phyloP scores from a whole-genome alignment of 2,329 filamentous ascomycete species.

The Aureobasidium mangrovei region DNA sequence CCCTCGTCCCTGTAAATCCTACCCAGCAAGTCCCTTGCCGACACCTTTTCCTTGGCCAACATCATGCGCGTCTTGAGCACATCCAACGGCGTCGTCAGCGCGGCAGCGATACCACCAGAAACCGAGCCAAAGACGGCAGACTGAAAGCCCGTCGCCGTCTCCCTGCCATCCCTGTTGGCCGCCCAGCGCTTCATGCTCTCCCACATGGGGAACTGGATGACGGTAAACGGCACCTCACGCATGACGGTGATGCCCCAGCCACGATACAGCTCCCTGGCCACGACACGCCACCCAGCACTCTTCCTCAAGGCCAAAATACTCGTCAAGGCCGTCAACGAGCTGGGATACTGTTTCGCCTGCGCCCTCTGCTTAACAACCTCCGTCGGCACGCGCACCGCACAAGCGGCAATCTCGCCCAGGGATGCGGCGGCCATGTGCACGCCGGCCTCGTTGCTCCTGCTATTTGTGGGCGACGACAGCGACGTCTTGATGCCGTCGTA shows the following conservation, averaged over 20 bases:
- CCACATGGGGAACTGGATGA: conserved; percentile 97
- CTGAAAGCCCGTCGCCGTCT: conserved; percentile 58
- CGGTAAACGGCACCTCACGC: conserved; percentile 92
- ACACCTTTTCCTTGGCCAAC: conserved; percentile 64
- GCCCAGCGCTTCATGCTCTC: conserved; percentile 77
- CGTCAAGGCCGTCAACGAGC: conserved; percentile 56
- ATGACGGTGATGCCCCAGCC: conserved; percentile 90
- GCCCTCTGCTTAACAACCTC: conserved; percentile 97
- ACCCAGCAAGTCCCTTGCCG: conserved; percentile 50
- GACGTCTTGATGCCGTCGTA: conserved; percentile 23
- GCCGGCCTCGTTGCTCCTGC: conserved; percentile 24
- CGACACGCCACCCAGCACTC: conserved; percentile 40
- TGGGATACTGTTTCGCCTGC: conserved; percentile 75
- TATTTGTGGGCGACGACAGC: not conserved
- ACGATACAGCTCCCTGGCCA: conserved; percentile 79
- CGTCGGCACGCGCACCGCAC: conserved; percentile 83
- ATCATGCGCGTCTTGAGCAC: conserved; percentile 96
- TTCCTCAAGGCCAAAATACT: conserved; percentile 50
- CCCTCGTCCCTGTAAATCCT: conserved; percentile 58
- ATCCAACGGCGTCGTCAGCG: conserved; percentile 83
- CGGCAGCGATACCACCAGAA: conserved; percentile 78
- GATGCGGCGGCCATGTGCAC: conserved; percentile 77
- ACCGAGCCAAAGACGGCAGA: conserved; percentile 78
- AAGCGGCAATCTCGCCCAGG: conserved; percentile 83
- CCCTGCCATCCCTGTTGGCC: conserved; percentile 34